These are phyloP conservation scores for Gossypium laxum DNA, from an alignment of 441 rosid genomes.

Conservation along the genomic window DNA sequence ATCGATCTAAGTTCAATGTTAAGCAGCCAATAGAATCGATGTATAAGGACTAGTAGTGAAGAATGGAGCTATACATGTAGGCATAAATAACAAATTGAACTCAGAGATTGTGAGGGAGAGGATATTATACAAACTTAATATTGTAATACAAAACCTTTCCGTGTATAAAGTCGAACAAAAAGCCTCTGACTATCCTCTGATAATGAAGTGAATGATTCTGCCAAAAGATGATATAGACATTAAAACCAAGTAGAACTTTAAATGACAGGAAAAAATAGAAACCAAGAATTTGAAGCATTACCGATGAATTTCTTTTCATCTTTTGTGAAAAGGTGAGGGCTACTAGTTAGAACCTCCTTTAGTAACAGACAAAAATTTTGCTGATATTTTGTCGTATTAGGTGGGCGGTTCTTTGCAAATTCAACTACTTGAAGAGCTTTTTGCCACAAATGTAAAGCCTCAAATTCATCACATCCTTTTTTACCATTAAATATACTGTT, in stretches of 20 bases:
- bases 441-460: conserved; percentile 41
- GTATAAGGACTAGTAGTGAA: not conserved
- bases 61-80: conserved; percentile 6
- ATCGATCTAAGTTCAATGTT: not conserved
- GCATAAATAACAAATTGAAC: conserved; percentile 2
- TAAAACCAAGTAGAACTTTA: conserved; percentile 3
- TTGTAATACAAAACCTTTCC: conserved; percentile 53
- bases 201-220: conserved; percentile 62
- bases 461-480: conserved; percentile 24
- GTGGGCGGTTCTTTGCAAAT: conserved; percentile 34
- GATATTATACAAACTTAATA: conserved; percentile 1
- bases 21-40: not conserved
- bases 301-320: conserved; percentile 57
- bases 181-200: conserved; percentile 71
- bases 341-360: conserved; percentile 52
- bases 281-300: conserved; percentile 22
- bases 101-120: not conserved
- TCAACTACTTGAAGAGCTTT: conserved; percentile 47
- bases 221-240: conserved; percentile 20
- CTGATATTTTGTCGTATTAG: conserved; percentile 47
- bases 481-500: conserved; percentile 23
- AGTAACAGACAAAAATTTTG: conserved; percentile 54
- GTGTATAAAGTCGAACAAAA: conserved; percentile 69
- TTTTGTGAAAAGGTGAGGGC: conserved; percentile 48
- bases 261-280: conserved; percentile 7